A percentile compares a stretch with the other conserved stretches of the same genome.
Evolutionary conservation across 2,329 filamentous ascomycete genomes (phyloP).

Genomic region (Aspergillus quadrilineatus): DNA sequence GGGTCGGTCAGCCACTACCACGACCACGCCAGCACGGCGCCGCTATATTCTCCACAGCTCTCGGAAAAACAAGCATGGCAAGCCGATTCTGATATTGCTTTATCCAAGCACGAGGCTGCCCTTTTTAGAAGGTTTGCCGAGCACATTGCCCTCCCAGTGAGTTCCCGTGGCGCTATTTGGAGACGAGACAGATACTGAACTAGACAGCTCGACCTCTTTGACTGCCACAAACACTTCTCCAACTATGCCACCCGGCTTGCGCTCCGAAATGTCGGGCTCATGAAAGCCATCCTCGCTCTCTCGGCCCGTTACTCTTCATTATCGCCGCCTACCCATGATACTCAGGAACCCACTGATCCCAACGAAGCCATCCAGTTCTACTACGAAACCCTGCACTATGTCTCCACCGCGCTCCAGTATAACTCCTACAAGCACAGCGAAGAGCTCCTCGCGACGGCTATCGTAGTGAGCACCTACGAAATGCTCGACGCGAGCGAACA

Average conservation of each 20-base stretch:
- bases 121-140: not conserved
- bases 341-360: not conserved
- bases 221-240: not conserved
- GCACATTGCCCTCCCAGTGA: not conserved
- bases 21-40: not conserved
- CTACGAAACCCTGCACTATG: constrained; percentile 61
- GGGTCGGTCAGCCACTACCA: not conserved
- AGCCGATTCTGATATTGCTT: not conserved
- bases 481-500: constrained; percentile 57
- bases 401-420: constrained; percentile 60
- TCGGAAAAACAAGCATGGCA: not conserved
- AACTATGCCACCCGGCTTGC: not conserved
- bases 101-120: not conserved
- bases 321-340: not conserved
- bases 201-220: not conserved
- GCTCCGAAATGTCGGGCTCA: not conserved
- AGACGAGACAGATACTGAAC: not conserved
- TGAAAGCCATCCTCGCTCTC: not conserved
- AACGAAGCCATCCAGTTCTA: constrained; percentile 51
- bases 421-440: constrained; percentile 57
- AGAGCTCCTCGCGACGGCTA: constrained; percentile 59
- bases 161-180: not conserved
- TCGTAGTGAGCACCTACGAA: constrained; percentile 64
- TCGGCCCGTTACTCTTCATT: not conserved
- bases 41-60: not conserved